Conservation (phyloP, 768 basidiomycete species). For the Cystofilobasidium capitatum region DNA sequence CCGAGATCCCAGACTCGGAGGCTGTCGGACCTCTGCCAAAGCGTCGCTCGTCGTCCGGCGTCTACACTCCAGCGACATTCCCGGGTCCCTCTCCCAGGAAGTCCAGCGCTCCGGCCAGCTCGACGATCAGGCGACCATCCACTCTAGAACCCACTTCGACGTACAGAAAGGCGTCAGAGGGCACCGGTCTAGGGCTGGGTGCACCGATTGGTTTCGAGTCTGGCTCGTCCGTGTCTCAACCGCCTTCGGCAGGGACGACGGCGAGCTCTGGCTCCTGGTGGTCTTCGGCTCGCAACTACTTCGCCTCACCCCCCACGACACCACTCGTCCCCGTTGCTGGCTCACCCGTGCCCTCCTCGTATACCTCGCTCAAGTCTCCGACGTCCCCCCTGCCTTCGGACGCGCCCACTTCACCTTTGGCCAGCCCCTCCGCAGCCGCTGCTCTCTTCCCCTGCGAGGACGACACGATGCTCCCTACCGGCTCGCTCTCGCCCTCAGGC, state of each 20-base stretch:
- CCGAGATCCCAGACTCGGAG: background rate
- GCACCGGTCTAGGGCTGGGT: background rate
- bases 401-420: too few relatives aligned
- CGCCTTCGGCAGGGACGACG: background rate
- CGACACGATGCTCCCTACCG: background rate
- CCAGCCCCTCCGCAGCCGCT: too few relatives aligned
- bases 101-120: background rate
- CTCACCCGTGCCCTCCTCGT: background rate
- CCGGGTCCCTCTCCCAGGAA: background rate
- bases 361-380: background rate
- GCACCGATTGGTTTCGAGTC: background rate
- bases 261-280: background rate
- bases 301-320: background rate
- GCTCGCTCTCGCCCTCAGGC: background rate
- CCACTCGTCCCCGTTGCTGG: background rate
- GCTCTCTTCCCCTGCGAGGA: background rate
- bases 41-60: background rate
- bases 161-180: background rate
- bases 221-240: background rate
- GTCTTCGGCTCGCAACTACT: background rate
- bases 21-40: background rate
- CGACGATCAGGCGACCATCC: background rate
- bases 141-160: background rate
- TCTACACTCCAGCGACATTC: background rate
- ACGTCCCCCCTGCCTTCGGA: too few relatives aligned